phyloP scores from a whole-genome alignment of 2,329 filamentous ascomycete genomes.

The Pseudogymnoascus sp. region DNA sequence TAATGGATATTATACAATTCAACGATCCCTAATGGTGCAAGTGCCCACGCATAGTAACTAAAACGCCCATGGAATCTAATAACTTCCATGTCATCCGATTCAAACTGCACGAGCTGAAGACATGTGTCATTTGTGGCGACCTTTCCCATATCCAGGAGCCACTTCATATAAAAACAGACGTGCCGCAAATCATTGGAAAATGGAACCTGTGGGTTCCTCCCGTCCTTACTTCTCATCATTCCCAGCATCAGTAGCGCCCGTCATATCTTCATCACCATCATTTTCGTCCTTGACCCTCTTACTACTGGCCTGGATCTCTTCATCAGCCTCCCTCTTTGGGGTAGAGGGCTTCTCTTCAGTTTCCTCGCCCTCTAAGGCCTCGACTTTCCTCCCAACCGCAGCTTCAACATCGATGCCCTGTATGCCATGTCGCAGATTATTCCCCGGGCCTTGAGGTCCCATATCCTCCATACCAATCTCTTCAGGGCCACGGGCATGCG shows the following conservation, averaged over 20 bases:
- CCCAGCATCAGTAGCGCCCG: not conserved
- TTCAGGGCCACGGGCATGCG: conserved; percentile 78
- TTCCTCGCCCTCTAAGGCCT: conserved; percentile 26
- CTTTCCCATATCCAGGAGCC: not conserved
- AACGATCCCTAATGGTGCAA: not conserved
- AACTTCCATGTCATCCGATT: not conserved
- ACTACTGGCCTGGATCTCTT: conserved; percentile 32
- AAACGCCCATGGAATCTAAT: not conserved
- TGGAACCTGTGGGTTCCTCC: not conserved
- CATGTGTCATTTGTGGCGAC: not conserved
- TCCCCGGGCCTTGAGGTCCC: conserved; percentile 57
- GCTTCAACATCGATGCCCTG: conserved; percentile 54
- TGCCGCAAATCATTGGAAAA: not conserved
- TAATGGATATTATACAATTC: not conserved
- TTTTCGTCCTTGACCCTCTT: conserved; percentile 46
- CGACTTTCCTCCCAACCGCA: conserved; percentile 49
- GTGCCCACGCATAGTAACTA: not conserved
- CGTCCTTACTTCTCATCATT: not conserved
- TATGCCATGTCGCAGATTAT: conserved; percentile 35
- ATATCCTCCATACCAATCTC: conserved; percentile 81
- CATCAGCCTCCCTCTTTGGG: conserved; percentile 51
- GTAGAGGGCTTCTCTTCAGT: conserved; percentile 24
- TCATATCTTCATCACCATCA: conserved; percentile 14
- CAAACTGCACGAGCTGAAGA: not conserved
- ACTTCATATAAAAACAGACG: not conserved